Evolutionary conservation across 2,329 filamentous ascomycete genomes (phyloP).

Genomic region (Fusarium sp.): DNA sequence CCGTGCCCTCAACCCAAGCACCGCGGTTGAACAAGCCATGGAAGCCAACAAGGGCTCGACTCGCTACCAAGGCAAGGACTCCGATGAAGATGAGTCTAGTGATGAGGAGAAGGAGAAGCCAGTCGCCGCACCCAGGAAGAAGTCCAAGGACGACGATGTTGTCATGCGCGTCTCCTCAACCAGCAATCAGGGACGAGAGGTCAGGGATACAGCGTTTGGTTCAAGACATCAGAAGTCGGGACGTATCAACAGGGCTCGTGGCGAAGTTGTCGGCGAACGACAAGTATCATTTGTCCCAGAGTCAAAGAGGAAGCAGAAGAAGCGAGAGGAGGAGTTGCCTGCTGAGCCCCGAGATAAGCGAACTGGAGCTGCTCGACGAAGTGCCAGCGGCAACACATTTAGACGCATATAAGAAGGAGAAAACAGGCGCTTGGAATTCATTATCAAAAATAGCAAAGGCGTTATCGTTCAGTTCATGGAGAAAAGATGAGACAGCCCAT

Average conservation of each 20-base stretch:
- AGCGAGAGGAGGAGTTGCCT: slow-evolving; percentile 45
- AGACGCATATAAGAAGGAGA: slow-evolving; percentile 66
- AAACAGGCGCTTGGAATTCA: slow-evolving; percentile 41
- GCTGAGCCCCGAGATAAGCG: slow-evolving; percentile 50
- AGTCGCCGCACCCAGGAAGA: slow-evolving; percentile 33
- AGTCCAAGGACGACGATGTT: slow-evolving; percentile 55
- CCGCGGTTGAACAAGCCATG: slow-evolving; percentile 57
- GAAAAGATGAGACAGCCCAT: slow-evolving; percentile 40
- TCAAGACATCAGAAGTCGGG: slow-evolving; percentile 64
- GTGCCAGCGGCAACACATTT: slow-evolving; percentile 81
- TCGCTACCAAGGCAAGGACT: slow-evolving; percentile 54
- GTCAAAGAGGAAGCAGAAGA: slow-evolving; percentile 62
- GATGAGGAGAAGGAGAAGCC: slow-evolving; percentile 53
- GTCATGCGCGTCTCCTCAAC: slow-evolving; percentile 77
- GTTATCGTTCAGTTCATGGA: slow-evolving; percentile 41
- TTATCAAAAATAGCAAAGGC: slow-evolving; percentile 41
- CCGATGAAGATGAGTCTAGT: slow-evolving; percentile 59
- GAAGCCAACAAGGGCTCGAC: slow-evolving; percentile 53
- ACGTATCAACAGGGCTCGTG: slow-evolving; percentile 58
- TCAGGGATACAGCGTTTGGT: slow-evolving; percentile 67
- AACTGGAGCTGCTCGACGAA: slow-evolving; percentile 64
- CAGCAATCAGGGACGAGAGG: slow-evolving; percentile 68
- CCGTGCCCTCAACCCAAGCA: slow-evolving; percentile 88
- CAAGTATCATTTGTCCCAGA: slow-evolving; percentile 79
- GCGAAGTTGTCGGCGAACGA: slow-evolving; percentile 70